Percentiles rank a stretch among this genome's conserved stretches.
phyloP scores from a whole-genome alignment of 1,139 yeast genomes.

The Candida buenavistaensis region DNA sequence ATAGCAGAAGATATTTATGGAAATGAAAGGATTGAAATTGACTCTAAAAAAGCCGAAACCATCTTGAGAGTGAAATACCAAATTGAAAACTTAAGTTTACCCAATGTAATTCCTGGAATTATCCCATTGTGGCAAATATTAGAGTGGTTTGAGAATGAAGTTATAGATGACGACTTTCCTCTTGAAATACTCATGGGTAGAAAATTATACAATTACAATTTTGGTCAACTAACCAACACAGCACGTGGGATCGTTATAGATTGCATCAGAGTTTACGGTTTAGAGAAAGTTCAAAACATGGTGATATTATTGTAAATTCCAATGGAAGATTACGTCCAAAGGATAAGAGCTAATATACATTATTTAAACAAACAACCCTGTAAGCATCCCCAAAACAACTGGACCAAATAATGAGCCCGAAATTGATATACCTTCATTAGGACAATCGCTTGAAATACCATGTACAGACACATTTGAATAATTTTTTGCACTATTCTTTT shows the following conservation, averaged over 20 bases:
- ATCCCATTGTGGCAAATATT: constrained; percentile 49
- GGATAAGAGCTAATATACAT: constrained; percentile 9
- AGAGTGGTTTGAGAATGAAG: constrained; percentile 22
- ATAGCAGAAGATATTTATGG: constrained; percentile 41
- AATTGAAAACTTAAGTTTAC: constrained; percentile 22
- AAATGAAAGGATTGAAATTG: constrained; percentile 5
- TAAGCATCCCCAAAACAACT: constrained; percentile 8
- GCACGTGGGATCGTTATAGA: constrained; percentile 35
- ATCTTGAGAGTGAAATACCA: constrained; percentile 16
- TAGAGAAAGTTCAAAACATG: constrained; percentile 25
- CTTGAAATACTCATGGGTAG: constrained; percentile 18
- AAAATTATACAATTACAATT: constrained; percentile 15
- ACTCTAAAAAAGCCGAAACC: constrained; percentile 24
- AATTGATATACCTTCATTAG: constrained; percentile 7
- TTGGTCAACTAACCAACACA: constrained; percentile 20
- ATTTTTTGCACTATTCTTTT: constrained; percentile 8
- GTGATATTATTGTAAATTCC: constrained; percentile 15
- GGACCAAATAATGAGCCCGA: constrained; percentile 7
- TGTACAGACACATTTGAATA: constrained; percentile 12
- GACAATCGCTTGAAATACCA: constrained; percentile 13
- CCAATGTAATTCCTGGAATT: constrained; percentile 52
- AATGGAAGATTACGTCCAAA: constrained; percentile 16
- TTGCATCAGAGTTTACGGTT: constrained; percentile 41
- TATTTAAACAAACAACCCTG: constrained; percentile 6
- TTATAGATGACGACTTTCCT: constrained; percentile 18